Evolutionary conservation across 1,139 yeast species (phyloP), one percentile per base, ranked within the genome.

Genomic region (Debaryomycetaceae sp.): DNA sequence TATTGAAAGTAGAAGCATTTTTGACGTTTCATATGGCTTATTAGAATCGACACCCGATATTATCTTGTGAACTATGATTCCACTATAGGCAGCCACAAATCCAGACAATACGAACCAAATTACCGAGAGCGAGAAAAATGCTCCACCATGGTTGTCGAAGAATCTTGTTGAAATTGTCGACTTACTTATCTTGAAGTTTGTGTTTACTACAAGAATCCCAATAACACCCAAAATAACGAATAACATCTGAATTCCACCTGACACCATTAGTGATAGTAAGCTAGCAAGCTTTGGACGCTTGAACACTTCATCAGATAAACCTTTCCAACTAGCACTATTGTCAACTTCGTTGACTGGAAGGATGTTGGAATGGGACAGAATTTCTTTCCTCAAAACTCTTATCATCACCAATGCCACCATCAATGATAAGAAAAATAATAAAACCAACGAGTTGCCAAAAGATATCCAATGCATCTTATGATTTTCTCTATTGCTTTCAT

Each of bases 231-330:
- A 55, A 9, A 80, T 66, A 34, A 89, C 84, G 49, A 85, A 79
- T 39, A 81, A 65, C 43, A 85, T 72, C 60, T 88, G 96, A 36
- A 85, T 70, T 31, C 97, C 96, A 44, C 87, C 76, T 0, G 95
- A 81, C 6, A 83, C 78, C n/a, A 85, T 56, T 0, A 85, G 65
- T 2, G 86, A 72, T 46, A 88, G 63, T 1, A 75, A 47, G 6
- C 72, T 59, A 0, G 83, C 72, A 34, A 58, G 61, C 0, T 49
- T 48, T 2, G 93, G 93, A 8, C 72, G 64, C 40, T 72, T 63
- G 51, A 78, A 76, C 3, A 85, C 85, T 42, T 81, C 85, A 34
- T 70, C 68, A 9, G 76, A 66, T 39, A 84, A 65, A 36, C 68
- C 57, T 56, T 76, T 81, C 90, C 91, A 85, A 17, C 53, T 45